These are phyloP conservation scores for Waltiozyma sp. DNA, from an alignment of 1,139 yeast genomes.

Conservation along the genomic window DNA sequence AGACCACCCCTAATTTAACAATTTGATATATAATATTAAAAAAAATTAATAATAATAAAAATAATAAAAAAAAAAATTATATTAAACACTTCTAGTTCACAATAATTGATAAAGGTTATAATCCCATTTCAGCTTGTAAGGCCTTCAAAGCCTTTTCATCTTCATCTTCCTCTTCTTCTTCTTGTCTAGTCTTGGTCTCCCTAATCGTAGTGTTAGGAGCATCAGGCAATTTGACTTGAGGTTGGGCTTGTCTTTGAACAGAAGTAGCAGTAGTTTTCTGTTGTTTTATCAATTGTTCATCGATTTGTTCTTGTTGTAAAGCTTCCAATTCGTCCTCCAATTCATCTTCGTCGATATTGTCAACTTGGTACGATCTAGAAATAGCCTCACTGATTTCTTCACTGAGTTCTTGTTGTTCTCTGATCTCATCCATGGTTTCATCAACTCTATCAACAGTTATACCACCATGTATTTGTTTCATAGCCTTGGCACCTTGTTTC, in stretches of 20 bases:
- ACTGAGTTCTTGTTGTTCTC: slow-evolving; percentile 92
- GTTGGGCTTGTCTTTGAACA: slow-evolving; percentile 1
- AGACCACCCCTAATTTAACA: too few species aligned
- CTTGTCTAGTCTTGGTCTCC: slow-evolving; percentile 16
- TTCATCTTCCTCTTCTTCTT: slow-evolving; percentile 53
- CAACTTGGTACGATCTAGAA: slow-evolving; percentile 64
- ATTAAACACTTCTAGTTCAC: neutral
- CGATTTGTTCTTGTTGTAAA: slow-evolving; percentile 71
- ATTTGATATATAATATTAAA: too few species aligned
- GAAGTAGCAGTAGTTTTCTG: slow-evolving; percentile 18
- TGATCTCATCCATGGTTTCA: slow-evolving; percentile 95
- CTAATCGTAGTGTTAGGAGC: slow-evolving; percentile 24
- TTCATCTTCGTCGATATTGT: slow-evolving; percentile 75
- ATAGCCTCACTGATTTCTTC: slow-evolving; percentile 96
- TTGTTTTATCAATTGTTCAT: slow-evolving; percentile 43
- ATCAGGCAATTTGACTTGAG: slow-evolving; percentile 26
- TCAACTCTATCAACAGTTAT: slow-evolving; percentile 95
- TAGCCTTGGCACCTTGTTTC: slow-evolving; percentile 95
- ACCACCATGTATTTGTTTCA: slow-evolving; percentile 93
- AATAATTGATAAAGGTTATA: too few species aligned
- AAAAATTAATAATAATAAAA: too few species aligned
- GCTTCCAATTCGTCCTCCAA: slow-evolving; percentile 84
- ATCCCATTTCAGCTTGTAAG: slow-evolving; percentile 91
- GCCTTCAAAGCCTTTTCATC: slow-evolving; percentile 88
- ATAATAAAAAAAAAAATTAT: too few species aligned